Percentiles rank a stretch among this genome's conserved stretches.
Conservation (phyloP, 805 yeast species). For the Maudiozyma barnettii region DNA sequence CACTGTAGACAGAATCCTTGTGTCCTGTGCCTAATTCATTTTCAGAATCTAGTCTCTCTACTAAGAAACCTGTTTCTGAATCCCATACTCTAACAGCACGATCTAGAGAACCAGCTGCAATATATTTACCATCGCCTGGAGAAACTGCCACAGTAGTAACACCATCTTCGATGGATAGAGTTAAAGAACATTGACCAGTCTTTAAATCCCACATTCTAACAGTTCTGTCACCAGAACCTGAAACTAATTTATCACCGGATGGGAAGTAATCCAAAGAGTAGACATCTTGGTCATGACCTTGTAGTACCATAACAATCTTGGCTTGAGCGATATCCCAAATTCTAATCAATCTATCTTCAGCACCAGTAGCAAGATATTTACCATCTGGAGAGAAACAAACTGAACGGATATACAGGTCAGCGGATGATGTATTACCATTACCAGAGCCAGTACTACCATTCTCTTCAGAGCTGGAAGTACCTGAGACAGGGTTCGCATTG, state of each 20-base stretch:
- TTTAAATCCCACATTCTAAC: slow-evolving; percentile 93
- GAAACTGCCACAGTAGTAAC: slow-evolving; percentile 96
- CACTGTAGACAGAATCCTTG: slow-evolving; percentile 91
- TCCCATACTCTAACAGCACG: slow-evolving; percentile 96
- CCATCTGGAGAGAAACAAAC: slow-evolving; percentile 97
- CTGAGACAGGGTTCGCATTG: slow-evolving; percentile 11
- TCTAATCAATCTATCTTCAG: slow-evolving; percentile 81
- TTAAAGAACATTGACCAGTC: slow-evolving; percentile 79
- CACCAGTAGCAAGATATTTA: slow-evolving; percentile 87
- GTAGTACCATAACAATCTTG: slow-evolving; percentile 74
- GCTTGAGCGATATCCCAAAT: slow-evolving; percentile 89
- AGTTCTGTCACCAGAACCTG: slow-evolving; percentile 94
- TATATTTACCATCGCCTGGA: slow-evolving; percentile 87
- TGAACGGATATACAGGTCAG: slow-evolving; percentile 86
- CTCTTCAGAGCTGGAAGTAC: not conserved
- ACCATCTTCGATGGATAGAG: slow-evolving; percentile 93
- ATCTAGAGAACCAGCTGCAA: slow-evolving; percentile 97
- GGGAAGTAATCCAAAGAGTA: slow-evolving; percentile 93
- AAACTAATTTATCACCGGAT: slow-evolving; percentile 83
- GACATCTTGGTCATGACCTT: slow-evolving; percentile 96
- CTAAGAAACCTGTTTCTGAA: slow-evolving; percentile 82
- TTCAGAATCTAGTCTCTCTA: slow-evolving; percentile 86
- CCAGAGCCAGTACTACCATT: slow-evolving; percentile 1
- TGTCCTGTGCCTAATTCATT: slow-evolving; percentile 87
- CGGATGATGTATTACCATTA: slow-evolving; percentile 33